Base-by-base conservation (phyloP, 352 stramenopile genomes). In the Globisporangium perplexum region DNA sequence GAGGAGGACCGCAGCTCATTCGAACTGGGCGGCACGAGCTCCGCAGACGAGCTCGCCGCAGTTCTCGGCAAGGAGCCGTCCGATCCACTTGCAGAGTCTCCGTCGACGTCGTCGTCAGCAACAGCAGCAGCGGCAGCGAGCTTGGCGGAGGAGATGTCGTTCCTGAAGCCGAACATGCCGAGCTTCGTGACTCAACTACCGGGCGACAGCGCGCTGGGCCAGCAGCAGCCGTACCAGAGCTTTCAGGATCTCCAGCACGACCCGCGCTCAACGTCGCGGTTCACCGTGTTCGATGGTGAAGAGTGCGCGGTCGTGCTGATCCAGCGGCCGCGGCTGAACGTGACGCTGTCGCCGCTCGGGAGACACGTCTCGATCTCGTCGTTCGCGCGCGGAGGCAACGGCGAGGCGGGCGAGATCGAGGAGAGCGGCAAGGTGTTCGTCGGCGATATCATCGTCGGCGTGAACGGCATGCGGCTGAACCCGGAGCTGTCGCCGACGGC, bases 341-440 rank as follows among this genome's bases (percentile, higher is more conserved):
- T 92, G 26, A 89, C 82, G 28, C 66, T 90, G 49, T 72, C 62
- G 7, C 35, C 66, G 4, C 66, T 86, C 35, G 77, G 74, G 15
- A 71, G 64, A 1, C 65, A 70, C 20, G 71, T 90, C 7, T 71
- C 68, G 1, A 61, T 90, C 30, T 86, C 82, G 10, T 84, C 79
- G 7, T 90, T 88, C 26, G 69, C 85, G 18, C 49, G 30, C 11
- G 68, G 80, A n/a, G 62, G 76, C n/a, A 43, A 47, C 36, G 82
- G 77, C 2, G 53, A 71, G 22, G 35, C 43, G 11, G 82, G 82
- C 8, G 82, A 93, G 57, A 77, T 93, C 30, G 79, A 93, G 55
- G 49, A 65, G 30, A 89, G 78, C 49, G 79, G 82, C 33, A 80
- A 76, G 39, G 82, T 92, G 20, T 65, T 87, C 22, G 24, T 75